Conservation (phyloP, 2,329 filamentous ascomycete species). For the Acrocalymma vagum region DNA sequence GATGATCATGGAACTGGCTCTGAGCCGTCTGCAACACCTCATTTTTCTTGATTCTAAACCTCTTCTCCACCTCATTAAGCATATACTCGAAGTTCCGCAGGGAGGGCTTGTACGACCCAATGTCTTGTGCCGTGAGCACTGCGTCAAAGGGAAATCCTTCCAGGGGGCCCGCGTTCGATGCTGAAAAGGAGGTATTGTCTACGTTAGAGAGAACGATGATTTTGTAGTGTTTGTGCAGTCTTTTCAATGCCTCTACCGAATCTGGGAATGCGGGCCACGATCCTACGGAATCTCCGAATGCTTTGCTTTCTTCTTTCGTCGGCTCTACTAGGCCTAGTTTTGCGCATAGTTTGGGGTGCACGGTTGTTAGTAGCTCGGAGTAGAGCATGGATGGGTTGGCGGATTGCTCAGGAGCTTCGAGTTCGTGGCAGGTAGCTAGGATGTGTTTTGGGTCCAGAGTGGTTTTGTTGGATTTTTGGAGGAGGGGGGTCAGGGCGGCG, state of each 20-base stretch:
- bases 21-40: constrained; percentile 74
- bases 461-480: constrained; percentile 44
- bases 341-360: constrained; percentile 58
- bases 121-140: constrained; percentile 74
- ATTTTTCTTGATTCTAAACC: constrained; percentile 65
- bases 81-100: constrained; percentile 72
- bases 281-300: constrained; percentile 63
- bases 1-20: constrained; percentile 73
- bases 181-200: constrained; percentile 61
- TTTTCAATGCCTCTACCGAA: constrained; percentile 61
- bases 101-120: constrained; percentile 76
- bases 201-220: constrained; percentile 70
- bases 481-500: constrained; percentile 60
- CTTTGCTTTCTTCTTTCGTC: constrained; percentile 50
- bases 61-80: constrained; percentile 60
- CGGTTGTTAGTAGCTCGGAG: constrained; percentile 63
- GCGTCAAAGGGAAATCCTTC: constrained; percentile 66
- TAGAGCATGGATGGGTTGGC: constrained; percentile 67
- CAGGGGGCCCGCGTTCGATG: constrained; percentile 60
- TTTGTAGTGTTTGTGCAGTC: constrained; percentile 62
- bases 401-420: constrained; percentile 61
- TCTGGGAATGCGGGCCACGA: constrained; percentile 67
- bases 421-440: constrained; percentile 53
- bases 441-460: constrained; percentile 33
- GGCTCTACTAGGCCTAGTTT: constrained; percentile 51